Base-by-base conservation (phyloP, 1,284 basidiomycete species). In the Sanghuangporus weigelae region DNA sequence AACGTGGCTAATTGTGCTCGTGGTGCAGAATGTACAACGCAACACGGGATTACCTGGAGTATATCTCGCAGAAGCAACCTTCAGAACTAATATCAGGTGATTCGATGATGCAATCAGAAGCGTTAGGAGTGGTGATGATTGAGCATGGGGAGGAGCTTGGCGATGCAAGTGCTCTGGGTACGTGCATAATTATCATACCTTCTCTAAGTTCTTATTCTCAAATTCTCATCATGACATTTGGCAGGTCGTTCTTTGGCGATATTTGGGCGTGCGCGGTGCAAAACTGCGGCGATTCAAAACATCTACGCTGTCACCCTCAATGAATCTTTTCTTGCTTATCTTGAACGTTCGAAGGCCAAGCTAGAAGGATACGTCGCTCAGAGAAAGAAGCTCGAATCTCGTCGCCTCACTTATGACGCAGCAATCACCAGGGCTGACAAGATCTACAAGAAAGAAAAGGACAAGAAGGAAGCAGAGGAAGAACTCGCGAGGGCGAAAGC, bases 71-170 rank as follows among this genome's bases (percentile, higher is more conserved):
- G 79, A 91, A 86, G 76, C 87, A 84, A 69, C 75, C 81, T 3
- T 82, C 78, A n/a, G 78, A 80, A 16, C 81, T 78, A 1, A 75
- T 86, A 1, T 83, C 83, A 39, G 83, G 84, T 63, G 72, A 77
- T 1, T 86, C 85, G 67, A 76, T 89, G 38, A 75, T 90, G 23
- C 84, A 89, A 0, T 78, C 92, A 35, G 93, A 95, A 69, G 84
- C 86, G 26, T 78, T 95, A 6, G 93, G 93, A 1, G 80, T 92
- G 58, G 89, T 92, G 49, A 93, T 95, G 93, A 88, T 93, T 63
- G 80, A 83, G 36, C 90, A 93, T 70, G 93, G 93, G 11, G 89
- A 93, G 69, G 86, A 93, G 69, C 88, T 91, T 69, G 84, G 82
- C n/a, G 80, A 84, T 19, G 81, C 92, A 68, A 87, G 90, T 51